Base-by-base conservation (phyloP, 805 yeast genomes). In the Wickerhamomyces strasburgensis region DNA sequence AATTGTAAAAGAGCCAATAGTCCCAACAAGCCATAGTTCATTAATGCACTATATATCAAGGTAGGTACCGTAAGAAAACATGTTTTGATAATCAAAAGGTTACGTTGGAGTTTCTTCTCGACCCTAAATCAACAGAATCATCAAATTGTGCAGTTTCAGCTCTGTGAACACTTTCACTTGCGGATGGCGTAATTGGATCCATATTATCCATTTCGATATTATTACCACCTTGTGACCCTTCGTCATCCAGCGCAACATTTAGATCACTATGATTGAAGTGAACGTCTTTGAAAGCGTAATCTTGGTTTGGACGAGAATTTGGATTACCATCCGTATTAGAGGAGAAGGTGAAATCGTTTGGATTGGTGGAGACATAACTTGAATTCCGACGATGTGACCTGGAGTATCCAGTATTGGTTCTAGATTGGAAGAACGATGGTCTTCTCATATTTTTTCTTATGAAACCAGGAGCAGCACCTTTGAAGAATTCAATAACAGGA, bases 401-500 rank as follows among this genome's bases (percentile, higher is more conserved):
- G n/a, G n/a, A n/a, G n/a, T n/a, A n/a, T n/a, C n/a, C n/a, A n/a
- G n/a, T n/a, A n/a, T n/a, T n/a, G n/a, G n/a, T 3, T 13, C 17
- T n/a, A n/a, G 27, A 23, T 16, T 31, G 23, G 32, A 52, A 40
- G 31, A 53, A 49, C 2, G 52, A 46, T 5, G 57, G 58, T 37
- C 46, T 48, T 29, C 38, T 47, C 14, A 55, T 38, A 6, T 36
- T 44, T 9, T 50, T 40, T 38, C 52, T 50, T 5, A 55, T 27
- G 6, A 44, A 40, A 25, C 45, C 45, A 31, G 59, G 59, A 3
- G 58, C 52, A 18, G 54, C 58, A 29, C 51, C 42, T 34, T 55
- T 52, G 40, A 55, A 48, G 36, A 55, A 55, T 25, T 51, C 51
- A 14, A 55, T 23, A 2, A 53, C 58, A 9, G 59, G 59, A 35